These are phyloP conservation scores for Fraxinus pennsylvanica DNA, from an alignment of 257 asterid species.

Conservation along the genomic window DNA sequence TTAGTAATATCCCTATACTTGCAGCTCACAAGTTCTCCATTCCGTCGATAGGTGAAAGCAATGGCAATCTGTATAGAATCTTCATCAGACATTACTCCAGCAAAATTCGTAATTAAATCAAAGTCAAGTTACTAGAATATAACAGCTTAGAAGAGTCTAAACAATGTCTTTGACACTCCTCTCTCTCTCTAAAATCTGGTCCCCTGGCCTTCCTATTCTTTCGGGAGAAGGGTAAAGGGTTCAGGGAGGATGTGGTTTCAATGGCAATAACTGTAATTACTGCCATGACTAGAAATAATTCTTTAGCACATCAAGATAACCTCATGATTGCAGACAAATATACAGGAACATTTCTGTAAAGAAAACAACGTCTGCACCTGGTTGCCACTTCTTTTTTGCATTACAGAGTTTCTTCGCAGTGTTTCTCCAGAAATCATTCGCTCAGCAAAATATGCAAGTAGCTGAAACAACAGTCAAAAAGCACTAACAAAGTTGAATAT, in stretches of 20 bases:
- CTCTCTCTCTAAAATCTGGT: not conserved
- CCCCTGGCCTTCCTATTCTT: not conserved
- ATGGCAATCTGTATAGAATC: slow-evolving; percentile 56
- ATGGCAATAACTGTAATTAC: not conserved
- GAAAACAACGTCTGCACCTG: slow-evolving; percentile 45
- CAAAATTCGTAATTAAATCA: not conserved
- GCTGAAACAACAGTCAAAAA: slow-evolving; percentile 42
- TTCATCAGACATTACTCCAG: slow-evolving; percentile 14
- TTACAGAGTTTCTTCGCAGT: slow-evolving; percentile 72
- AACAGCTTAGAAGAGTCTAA: not conserved
- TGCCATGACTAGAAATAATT: slow-evolving; percentile 8
- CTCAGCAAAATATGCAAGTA: slow-evolving; percentile 71
- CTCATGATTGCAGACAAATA: slow-evolving; percentile 3
- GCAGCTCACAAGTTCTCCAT: slow-evolving; percentile 81
- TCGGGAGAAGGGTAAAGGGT: not conserved
- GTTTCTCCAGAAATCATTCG: slow-evolving; percentile 92
- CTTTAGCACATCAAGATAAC: slow-evolving; percentile 11
- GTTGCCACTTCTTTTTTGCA: slow-evolving; percentile 69
- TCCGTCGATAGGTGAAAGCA: slow-evolving; percentile 79
- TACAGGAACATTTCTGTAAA: not conserved
- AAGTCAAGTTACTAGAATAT: slow-evolving; percentile 11
- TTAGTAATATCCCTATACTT: slow-evolving; percentile 74
- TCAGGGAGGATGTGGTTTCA: not conserved
- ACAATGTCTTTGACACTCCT: not conserved
- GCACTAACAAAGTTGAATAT: slow-evolving; percentile 1